Conservation (phyloP, 1,284 basidiomycete species). For the Megacollybia platyphylla region DNA sequence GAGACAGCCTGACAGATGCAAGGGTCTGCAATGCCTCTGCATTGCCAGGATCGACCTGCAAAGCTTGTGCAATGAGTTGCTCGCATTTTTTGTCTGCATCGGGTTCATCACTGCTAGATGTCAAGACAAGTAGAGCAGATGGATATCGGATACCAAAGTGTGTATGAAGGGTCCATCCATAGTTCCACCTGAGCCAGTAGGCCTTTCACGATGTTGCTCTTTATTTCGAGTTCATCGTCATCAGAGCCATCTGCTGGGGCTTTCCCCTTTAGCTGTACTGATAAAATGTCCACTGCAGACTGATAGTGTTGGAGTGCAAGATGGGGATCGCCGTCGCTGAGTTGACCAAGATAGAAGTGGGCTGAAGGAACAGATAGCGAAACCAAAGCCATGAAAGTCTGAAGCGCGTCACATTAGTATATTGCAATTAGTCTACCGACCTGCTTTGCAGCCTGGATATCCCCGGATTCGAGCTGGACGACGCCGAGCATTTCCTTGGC, state of each 20-base stretch:
- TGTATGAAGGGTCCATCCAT: constrained; percentile 85
- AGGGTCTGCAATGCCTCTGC: constrained; percentile 73
- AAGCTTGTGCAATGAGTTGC: constrained; percentile 56
- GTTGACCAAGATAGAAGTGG: constrained; percentile 85
- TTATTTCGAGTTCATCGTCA: constrained; percentile 51
- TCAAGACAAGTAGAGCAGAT: neutral
- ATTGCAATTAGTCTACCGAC: constrained; percentile 25
- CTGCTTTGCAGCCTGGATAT: constrained; percentile 61
- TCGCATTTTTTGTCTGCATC: constrained; percentile 77
- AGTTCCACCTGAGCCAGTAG: constrained; percentile 90
- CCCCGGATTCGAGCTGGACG: constrained; percentile 65
- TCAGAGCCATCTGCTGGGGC: constrained; percentile 27
- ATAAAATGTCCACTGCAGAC: constrained; percentile 67
- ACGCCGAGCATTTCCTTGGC: constrained; percentile 76
- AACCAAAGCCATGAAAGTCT: constrained; percentile 61
- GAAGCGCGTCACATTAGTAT: constrained; percentile 6
- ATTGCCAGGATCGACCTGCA: constrained; percentile 68
- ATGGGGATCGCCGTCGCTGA: constrained; percentile 67
- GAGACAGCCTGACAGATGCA: constrained; percentile 84
- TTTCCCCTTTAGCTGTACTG: constrained; percentile 60
- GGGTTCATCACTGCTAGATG: constrained; percentile 56
- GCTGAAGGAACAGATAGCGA: constrained; percentile 60
- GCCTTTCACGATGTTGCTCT: constrained; percentile 69
- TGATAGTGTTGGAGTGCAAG: constrained; percentile 74
- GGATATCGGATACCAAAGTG: constrained; percentile 64